Base-by-base conservation (phyloP, 306 rosid species). In the Luffa acutangula region DNA sequence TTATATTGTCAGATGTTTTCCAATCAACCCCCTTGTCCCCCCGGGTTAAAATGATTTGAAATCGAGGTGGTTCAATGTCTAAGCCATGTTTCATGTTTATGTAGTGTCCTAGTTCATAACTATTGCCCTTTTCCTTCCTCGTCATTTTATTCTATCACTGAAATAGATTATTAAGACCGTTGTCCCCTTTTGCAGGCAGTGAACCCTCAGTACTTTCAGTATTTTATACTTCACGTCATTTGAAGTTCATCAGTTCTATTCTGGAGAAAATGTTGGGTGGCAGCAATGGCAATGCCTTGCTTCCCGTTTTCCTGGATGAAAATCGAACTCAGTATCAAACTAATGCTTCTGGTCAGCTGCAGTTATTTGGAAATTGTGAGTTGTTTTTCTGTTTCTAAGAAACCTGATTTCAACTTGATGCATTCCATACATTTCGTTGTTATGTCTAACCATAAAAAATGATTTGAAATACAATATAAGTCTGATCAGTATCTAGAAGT, bases 311-410 rank as follows among this genome's bases (percentile, higher is more conserved):
- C 82, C 37, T 92, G 39, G 91, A 92, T 5, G 93, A 89, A 78
- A 86, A 81, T 73, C 88, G 81, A 36, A 86, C 83, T 56, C 89
- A 81, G 43, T 91, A 87, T 86, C 96, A 85, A 81, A 80, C 87
- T 53, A 86, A 87, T 85, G 85, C 84, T 14, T 86, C 97, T 79
- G 91, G 87, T 85, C 96, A 92, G 77, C 86, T 94, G 76, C 97
- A 90, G 87, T 75, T 94, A 85, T 89, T 91, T 85, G 91, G 91
- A 81, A 94, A 85, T 59, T 79, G 98, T 94, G 84, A 91, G 93
- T 80, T 80, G 77, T 82, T 81, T 64, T 48, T 39, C 45, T 70
- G 11, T 70, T 70, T 78, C 41, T 71, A 85, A 79, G 59, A 42
- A 12, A 72, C 9, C 77, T 72, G 58, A 25, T n/a, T 71, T 72